These are phyloP conservation scores for Emydomyces testavorans DNA, from an alignment of 2,329 filamentous ascomycete species.

Conservation along the genomic window DNA sequence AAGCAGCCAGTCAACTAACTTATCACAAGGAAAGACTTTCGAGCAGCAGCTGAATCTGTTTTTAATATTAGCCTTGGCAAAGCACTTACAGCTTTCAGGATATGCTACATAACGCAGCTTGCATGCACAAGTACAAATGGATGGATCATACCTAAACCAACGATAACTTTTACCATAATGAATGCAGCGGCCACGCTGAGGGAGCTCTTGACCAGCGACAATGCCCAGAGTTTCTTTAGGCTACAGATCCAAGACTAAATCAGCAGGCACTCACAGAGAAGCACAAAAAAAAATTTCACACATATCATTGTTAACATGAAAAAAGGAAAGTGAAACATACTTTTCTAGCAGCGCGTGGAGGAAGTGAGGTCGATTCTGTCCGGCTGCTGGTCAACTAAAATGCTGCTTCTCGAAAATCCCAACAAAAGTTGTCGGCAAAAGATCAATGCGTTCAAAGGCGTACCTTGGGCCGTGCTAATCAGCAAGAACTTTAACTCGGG, in stretches of 20 bases:
- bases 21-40: slow-evolving; percentile 48
- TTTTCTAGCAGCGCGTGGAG: neutral
- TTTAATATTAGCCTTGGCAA: neutral
- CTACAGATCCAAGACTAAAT: slow-evolving; percentile 17
- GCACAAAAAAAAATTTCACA: neutral
- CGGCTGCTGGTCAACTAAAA: neutral
- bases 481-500: slow-evolving; percentile 67
- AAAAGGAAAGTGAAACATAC: neutral
- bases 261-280: neutral
- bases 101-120: too few species aligned
- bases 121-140: too few species aligned
- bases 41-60: slow-evolving; percentile 45
- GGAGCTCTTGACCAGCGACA: slow-evolving; percentile 43
- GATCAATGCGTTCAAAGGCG: slow-evolving; percentile 14
- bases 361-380: neutral
- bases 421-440: neutral
- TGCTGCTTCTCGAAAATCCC: neutral
- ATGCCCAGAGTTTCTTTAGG: slow-evolving; percentile 45
- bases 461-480: slow-evolving; percentile 48
- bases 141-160: slow-evolving; percentile 47
- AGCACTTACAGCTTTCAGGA: slow-evolving; percentile 8
- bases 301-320: neutral
- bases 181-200: slow-evolving; percentile 41
- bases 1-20: slow-evolving; percentile 23
- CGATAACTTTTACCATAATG: slow-evolving; percentile 47